These are phyloP conservation scores for Candida cerambycidarum DNA, from an alignment of 805 yeast genomes.

Conservation along the genomic window DNA sequence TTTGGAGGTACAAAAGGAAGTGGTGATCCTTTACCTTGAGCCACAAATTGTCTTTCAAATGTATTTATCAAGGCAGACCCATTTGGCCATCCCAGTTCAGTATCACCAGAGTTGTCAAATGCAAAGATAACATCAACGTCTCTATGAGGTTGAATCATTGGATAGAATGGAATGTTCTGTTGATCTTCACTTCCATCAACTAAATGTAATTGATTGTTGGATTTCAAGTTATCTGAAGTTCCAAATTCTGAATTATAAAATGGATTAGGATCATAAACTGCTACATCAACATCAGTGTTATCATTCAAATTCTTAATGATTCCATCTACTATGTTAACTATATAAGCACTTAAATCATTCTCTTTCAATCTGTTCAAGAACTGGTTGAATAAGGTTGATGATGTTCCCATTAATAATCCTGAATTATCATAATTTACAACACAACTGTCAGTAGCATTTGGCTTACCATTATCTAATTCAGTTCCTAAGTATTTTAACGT, in stretches of 20 bases:
- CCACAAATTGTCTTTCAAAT: slow-evolving; percentile 32
- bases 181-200: slow-evolving; percentile 46
- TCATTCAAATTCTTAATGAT: slow-evolving; percentile 23
- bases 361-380: slow-evolving; percentile 18
- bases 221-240: slow-evolving; percentile 17
- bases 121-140: slow-evolving; percentile 43
- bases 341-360: slow-evolving; percentile 22
- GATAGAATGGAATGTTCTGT: slow-evolving; percentile 43
- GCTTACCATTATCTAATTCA: slow-evolving; percentile 21
- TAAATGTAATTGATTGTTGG: slow-evolving; percentile 31
- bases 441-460: slow-evolving; percentile 19
- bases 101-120: slow-evolving; percentile 43
- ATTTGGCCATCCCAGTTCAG: slow-evolving; percentile 41
- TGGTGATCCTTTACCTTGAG: slow-evolving; percentile 56
- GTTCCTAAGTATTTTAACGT: slow-evolving; percentile 33
- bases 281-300: slow-evolving; percentile 34
- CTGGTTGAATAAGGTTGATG: slow-evolving; percentile 39
- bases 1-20: slow-evolving; percentile 81
- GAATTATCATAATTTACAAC: slow-evolving; percentile 36
- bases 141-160: slow-evolving; percentile 37
- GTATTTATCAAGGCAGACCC: slow-evolving; percentile 40
- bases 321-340: slow-evolving; percentile 22
- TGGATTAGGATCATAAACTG: slow-evolving; percentile 42
- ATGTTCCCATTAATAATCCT: slow-evolving; percentile 42
- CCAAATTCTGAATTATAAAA: slow-evolving; percentile 26